Percentiles rank a stretch among this genome's conserved stretches.
These are phyloP conservation scores for Lactarius deliciosus DNA, from an alignment of 768 basidiomycete genomes.

Conservation along the genomic window DNA sequence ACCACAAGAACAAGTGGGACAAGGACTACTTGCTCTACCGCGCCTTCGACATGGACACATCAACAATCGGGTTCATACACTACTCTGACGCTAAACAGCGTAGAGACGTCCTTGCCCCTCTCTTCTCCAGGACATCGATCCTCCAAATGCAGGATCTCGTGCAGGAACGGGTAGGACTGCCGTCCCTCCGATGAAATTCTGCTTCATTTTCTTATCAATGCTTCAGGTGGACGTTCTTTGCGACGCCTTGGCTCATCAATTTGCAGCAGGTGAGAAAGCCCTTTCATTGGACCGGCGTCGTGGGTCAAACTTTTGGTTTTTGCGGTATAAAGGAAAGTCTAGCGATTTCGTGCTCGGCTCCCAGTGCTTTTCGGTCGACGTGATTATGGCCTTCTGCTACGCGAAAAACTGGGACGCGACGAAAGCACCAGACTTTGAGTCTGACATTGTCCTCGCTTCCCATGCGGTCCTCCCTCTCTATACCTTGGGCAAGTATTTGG, in stretches of 20 bases:
- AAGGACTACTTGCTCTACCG: neutral
- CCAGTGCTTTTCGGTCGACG: slow-evolving; percentile 4
- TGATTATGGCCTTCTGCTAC: neutral
- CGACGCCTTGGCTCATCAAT: neutral
- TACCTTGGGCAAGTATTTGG: neutral
- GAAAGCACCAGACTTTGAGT: slow-evolving; percentile 4
- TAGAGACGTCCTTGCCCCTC: neutral
- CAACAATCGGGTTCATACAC: neutral
- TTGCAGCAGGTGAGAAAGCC: neutral
- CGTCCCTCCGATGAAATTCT: neutral
- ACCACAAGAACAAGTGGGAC: neutral
- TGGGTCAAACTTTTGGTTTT: neutral
- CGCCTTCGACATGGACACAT: slow-evolving; percentile 10
- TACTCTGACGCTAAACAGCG: neutral
- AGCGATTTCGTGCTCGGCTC: slow-evolving; percentile 7
- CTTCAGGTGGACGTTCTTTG: neutral
- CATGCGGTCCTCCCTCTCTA: neutral
- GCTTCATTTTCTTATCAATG: neutral
- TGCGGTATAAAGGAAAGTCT: slow-evolving; percentile 8
- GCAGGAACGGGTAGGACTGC: neutral
- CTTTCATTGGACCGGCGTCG: neutral
- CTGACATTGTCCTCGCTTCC: neutral
- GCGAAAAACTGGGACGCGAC: neutral
- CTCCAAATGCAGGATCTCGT: slow-evolving; percentile 6
- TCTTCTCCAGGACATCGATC: slow-evolving; percentile 2